Evolutionary conservation across 208 protist genomes (phyloP).

Genomic region (Trypanosoma theileri): DNA sequence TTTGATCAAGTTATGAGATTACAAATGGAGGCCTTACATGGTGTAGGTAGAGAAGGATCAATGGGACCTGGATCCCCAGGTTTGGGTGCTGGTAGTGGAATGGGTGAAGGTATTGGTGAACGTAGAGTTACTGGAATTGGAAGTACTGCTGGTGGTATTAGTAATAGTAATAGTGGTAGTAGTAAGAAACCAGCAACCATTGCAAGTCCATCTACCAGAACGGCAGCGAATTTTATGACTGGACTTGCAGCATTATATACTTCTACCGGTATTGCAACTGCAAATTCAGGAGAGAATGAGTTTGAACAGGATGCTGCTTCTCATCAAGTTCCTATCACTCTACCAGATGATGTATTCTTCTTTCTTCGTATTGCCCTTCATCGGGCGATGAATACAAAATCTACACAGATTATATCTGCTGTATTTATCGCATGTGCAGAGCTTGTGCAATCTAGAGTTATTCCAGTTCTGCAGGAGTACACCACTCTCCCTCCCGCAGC

Average conservation of each 20-base stretch:
- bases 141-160: constrained; percentile 14
- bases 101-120: too few species aligned
- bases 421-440: constrained; percentile 66
- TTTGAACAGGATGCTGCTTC: constrained; percentile 15
- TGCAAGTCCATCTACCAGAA: constrained; percentile 15
- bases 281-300: constrained; percentile 18
- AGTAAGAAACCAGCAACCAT: constrained; percentile 9
- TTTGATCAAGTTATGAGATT: constrained; percentile 75
- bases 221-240: constrained; percentile 51
- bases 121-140: neutral
- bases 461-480: constrained; percentile 50
- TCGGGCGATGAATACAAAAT: constrained; percentile 77
- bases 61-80: neutral
- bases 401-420: constrained; percentile 78
- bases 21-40: constrained; percentile 50
- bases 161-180: neutral
- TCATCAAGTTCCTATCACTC: constrained; percentile 45
- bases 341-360: constrained; percentile 85
- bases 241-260: constrained; percentile 62
- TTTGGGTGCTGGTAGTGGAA: neutral
- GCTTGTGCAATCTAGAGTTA: constrained; percentile 50
- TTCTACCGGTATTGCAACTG: constrained; percentile 26
- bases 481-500: constrained; percentile 15
- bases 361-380: constrained; percentile 81
- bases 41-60: constrained; percentile 1